Conservation (phyloP, 768 basidiomycete genomes). For the Leucogyrophana mollusca region DNA sequence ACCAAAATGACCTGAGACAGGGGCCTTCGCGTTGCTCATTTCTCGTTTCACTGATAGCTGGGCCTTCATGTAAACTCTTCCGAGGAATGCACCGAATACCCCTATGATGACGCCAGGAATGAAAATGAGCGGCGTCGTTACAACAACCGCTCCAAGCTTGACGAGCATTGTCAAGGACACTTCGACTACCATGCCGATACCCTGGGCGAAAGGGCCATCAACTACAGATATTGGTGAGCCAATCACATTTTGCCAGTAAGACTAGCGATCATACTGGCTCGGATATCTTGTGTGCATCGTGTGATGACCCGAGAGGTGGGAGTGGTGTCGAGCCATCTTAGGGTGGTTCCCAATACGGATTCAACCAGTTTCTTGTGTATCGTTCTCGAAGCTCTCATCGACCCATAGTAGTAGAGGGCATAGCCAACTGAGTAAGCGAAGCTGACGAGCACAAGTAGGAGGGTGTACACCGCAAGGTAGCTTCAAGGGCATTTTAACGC, state of each 20-base stretch:
- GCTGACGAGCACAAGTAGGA: conserved; percentile 32
- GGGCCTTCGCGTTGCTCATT: conserved; percentile 49
- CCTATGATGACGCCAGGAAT: conserved; percentile 35
- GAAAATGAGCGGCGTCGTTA: conserved; percentile 38
- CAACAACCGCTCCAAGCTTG: conserved; percentile 37
- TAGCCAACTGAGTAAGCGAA: conserved; percentile 33
- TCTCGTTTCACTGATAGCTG: conserved; percentile 58
- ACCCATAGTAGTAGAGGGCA: conserved; percentile 44
- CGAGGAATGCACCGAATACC: conserved; percentile 40
- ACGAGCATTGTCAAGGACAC: conserved; percentile 31
- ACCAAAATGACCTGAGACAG: conserved; percentile 51
- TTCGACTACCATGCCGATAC: conserved; percentile 27
- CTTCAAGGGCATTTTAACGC: conserved; percentile 26
- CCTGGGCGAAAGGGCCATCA: conserved; percentile 31
- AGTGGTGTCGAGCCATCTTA: conserved; percentile 55
- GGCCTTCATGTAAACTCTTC: conserved; percentile 52
- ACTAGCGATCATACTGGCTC: conserved; percentile 16
- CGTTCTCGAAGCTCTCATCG: conserved; percentile 49
- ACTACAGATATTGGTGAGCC: conserved; percentile 17
- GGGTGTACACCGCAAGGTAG: conserved; percentile 47
- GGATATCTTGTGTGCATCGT: conserved; percentile 66
- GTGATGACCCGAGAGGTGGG: conserved; percentile 59
- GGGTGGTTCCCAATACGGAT: conserved; percentile 57
- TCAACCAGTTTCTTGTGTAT: conserved; percentile 54
- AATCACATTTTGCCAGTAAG: not conserved